Conservation (phyloP, 306 rosid genomes). For the Hippophae tibetana region DNA sequence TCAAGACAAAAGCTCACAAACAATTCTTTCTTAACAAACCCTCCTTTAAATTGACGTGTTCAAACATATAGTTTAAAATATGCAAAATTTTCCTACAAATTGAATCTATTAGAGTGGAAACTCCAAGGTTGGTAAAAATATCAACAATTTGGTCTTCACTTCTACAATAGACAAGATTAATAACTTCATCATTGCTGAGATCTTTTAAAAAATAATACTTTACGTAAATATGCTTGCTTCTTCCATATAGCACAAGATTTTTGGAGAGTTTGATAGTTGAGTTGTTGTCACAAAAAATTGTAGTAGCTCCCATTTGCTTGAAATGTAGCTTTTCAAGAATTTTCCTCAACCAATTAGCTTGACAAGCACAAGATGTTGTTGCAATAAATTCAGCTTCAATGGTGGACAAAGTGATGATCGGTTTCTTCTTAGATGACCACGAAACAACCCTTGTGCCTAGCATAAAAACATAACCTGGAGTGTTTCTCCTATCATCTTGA, state of each 20-base stretch:
- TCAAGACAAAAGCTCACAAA: neutral
- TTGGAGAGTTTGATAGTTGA: neutral
- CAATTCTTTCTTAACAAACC: no score
- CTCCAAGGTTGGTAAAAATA: neutral
- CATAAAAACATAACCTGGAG: no score
- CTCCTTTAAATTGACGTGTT: no score
- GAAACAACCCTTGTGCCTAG: neutral
- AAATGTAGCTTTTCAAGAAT: neutral
- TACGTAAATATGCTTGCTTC: no score
- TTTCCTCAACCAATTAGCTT: neutral
- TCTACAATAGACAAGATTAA: conserved; percentile 1
- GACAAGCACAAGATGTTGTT: no score
- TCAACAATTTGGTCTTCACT: conserved; percentile 1
- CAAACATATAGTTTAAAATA: no score
- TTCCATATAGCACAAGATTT: neutral
- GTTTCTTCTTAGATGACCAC: neutral
- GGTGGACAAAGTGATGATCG: no score
- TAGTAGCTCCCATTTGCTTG: neutral
- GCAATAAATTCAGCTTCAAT: no score
- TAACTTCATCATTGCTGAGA: neutral
- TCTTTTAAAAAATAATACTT: neutral
- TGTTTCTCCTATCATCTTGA: no score
- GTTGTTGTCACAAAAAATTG: neutral
- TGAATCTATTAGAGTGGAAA: no score
- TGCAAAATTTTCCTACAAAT: no score